These are phyloP conservation scores for Aspergillus kassunensis DNA, from an alignment of 495 filamentous ascomycete species.

Conservation along the genomic window DNA sequence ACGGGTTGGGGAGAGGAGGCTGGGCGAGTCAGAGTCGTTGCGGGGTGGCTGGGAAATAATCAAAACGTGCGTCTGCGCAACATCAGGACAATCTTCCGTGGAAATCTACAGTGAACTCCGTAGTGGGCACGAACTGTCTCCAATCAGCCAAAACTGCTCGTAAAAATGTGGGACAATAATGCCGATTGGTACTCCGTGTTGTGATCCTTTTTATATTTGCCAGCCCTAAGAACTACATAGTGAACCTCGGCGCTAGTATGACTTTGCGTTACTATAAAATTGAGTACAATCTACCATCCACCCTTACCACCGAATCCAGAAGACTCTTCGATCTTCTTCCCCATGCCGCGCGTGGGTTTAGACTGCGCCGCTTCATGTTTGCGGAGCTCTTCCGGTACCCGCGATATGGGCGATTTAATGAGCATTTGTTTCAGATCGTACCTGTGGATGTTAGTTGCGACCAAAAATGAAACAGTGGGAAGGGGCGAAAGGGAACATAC, in stretches of 20 bases:
- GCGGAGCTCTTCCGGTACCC: constrained; percentile 88
- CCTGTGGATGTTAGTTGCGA: constrained; percentile 26
- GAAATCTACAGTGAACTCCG: no score
- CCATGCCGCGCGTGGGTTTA: constrained; percentile 56
- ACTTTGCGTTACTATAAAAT: neutral
- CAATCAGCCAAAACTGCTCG: neutral
- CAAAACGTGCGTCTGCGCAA: constrained; percentile 4
- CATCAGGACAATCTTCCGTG: constrained; percentile 2
- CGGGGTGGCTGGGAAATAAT: constrained; percentile 28
- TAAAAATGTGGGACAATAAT: neutral
- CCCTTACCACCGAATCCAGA: constrained; percentile 58
- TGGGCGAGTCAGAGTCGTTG: constrained; percentile 19
- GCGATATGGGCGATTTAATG: constrained; percentile 81
- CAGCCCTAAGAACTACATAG: constrained; percentile 6
- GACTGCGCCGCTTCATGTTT: constrained; percentile 94
- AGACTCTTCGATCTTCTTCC: constrained; percentile 61
- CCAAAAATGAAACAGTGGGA: neutral
- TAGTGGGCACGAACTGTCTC: no score
- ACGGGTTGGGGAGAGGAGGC: constrained; percentile 18
- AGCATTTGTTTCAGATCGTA: constrained; percentile 94
- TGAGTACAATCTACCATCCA: constrained; percentile 35
- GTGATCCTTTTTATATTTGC: constrained; percentile 1
- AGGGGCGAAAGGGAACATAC: constrained; percentile 55
- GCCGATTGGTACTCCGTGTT: neutral
- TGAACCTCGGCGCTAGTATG: neutral